Conservation (phyloP, 164 flowering plant species). For the Annona cherimola region DNA sequence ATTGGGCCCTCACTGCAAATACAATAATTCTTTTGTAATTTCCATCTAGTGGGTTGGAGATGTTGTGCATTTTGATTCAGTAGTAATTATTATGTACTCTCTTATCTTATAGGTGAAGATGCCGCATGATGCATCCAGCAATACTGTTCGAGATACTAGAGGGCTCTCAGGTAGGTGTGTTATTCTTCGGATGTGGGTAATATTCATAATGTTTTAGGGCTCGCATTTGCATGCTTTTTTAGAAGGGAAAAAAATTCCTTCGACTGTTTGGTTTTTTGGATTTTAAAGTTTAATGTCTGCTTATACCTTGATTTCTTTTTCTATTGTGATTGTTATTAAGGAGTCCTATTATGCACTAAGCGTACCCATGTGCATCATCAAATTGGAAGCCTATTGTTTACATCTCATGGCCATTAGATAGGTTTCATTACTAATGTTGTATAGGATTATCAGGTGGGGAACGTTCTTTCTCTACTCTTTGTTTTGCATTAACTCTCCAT, state of each 20-base stretch:
- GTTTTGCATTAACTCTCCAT: conserved; percentile 94
- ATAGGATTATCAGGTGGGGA: conserved; percentile 63
- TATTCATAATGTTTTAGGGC: background rate
- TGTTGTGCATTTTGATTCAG: background rate
- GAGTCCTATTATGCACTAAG: no score
- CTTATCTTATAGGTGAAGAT: conserved; percentile 56
- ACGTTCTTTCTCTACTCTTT: conserved; percentile 88
- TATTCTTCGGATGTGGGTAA: background rate
- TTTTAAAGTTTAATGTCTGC: no score
- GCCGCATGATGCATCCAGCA: conserved; percentile 91
- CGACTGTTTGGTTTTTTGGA: no score
- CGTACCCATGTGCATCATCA: no score
- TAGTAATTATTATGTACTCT: background rate
- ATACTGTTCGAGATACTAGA: conserved; percentile 74
- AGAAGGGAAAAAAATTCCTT: no score
- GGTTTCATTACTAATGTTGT: conserved; percentile 1
- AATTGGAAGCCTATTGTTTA: no score
- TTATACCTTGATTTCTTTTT: no score
- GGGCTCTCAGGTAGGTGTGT: conserved; percentile 66
- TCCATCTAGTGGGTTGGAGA: background rate
- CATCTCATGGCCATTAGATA: no score
- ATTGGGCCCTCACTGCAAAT: background rate
- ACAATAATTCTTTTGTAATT: background rate
- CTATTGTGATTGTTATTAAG: no score
- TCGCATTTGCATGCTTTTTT: background rate